Conservation (phyloP, 768 basidiomycete genomes). For the Mycena amicta region DNA sequence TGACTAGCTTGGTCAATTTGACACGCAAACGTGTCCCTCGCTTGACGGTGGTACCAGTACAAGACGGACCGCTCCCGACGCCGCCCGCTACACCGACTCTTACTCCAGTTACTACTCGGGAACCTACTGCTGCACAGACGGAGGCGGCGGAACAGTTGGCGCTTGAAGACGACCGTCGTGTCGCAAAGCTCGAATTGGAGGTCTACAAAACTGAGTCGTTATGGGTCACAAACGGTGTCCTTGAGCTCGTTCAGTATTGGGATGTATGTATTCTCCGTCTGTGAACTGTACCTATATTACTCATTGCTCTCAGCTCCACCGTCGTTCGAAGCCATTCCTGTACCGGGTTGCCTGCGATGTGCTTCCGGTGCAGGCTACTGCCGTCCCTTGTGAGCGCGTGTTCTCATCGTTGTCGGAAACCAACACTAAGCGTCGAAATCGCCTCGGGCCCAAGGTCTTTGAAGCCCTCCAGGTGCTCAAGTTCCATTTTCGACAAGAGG, state of each 20-base stretch:
- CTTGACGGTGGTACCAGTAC: background rate
- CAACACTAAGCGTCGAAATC: background rate
- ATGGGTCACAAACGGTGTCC: background rate
- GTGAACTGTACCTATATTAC: background rate
- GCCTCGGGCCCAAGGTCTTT: background rate
- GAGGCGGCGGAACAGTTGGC: background rate
- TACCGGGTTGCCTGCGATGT: background rate
- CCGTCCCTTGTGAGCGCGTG: background rate
- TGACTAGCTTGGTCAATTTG: background rate
- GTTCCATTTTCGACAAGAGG: background rate
- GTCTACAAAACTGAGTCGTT: conserved; percentile 8
- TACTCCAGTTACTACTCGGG: background rate
- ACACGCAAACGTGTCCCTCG: background rate
- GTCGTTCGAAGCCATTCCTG: background rate
- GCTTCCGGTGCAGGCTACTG: background rate
- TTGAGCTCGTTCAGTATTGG: conserved; percentile 22
- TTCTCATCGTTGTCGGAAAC: background rate
- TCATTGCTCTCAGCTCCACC: background rate
- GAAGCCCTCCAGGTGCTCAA: background rate
- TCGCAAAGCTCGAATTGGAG: conserved; percentile 2
- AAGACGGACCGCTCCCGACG: background rate
- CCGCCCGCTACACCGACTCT: conserved; percentile 1
- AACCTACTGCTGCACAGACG: background rate
- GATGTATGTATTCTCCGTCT: conserved; percentile 22
- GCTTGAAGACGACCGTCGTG: conserved; percentile 4